Base-by-base conservation (phyloP, 495 filamentous ascomycete species). In the Cercophora samala region DNA sequence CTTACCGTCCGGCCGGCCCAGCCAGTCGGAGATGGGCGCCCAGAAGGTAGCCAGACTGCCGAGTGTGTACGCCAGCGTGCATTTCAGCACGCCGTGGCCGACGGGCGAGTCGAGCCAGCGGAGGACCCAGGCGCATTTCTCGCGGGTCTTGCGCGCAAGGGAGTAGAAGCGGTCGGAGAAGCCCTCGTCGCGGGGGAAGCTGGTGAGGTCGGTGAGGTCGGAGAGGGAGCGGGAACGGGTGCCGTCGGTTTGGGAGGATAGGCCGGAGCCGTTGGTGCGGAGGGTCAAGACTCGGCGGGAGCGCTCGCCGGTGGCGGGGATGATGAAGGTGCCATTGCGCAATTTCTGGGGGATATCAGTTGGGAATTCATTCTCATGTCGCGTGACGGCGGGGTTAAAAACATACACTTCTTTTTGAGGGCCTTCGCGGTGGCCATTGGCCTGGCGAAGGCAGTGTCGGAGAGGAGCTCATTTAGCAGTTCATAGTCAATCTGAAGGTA, bases 1-100 rank as follows among this genome's bases (percentile, higher is more conserved):
- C 76, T 99, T 99, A 23, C 93, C 93, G 82, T 98, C 94, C 73
- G 94, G 90, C 67, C 88, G 84, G 5, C 95, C 95, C 46, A 99
- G 80, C 64, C 90, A 81, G 2, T 81, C 79, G 4, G 93, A 87
- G 60, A 97, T 82, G 4, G 86, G 84, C 5, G 88, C 86, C 68
- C 91, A 88, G 70, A 94, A 97, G 0, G 95, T 98, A 17, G 88
- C 93, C 75, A 97, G 79, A 64, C 92, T 96, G 11, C 91, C 95
- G 21, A 98, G 75, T 5, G 96, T 79, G 79, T 98, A 99, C 9
- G 94, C 95, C 62, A 99, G 78, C 60, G 92, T 93, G 82, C 93
- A 98, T 77, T 99, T 99, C 67, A 97, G 79, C 65, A 96, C 89
- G 37, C 88, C 90, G 64, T 87, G 87, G 6, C 91, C 92, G 9